These are phyloP conservation scores for Talaromyces piceae DNA, from an alignment of 2,329 filamentous ascomycete genomes.

Conservation along the genomic window DNA sequence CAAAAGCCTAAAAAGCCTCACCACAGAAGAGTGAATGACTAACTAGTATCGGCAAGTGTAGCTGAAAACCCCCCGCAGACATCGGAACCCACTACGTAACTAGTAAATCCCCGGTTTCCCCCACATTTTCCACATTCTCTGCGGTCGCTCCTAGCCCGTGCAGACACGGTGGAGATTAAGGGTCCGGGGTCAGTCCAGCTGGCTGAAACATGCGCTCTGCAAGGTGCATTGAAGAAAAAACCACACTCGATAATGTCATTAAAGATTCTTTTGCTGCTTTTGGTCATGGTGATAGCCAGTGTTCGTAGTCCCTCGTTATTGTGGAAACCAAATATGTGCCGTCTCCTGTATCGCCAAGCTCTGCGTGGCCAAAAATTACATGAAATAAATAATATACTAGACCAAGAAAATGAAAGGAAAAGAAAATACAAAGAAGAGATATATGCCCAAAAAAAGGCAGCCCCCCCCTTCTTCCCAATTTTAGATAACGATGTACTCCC, in stretches of 20 bases:
- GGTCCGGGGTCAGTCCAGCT: no score
- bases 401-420: background rate
- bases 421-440: background rate
- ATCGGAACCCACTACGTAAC: no score
- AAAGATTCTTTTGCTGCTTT: background rate
- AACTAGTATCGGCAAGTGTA: no score
- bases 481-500: constrained; percentile 28
- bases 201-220: background rate
- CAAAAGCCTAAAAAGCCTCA: no score
- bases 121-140: no score
- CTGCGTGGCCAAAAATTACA: no score
- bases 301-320: background rate
- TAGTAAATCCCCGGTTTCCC: background rate
- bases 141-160: no score
- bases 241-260: background rate
- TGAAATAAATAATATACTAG: no score
- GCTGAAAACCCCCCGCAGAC: background rate
- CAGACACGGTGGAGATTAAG: no score
- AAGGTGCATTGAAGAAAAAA: background rate
- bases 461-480: no score
- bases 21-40: no score
- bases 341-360: background rate
- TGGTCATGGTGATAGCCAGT: background rate
- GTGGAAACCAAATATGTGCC: background rate
- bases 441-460: background rate